Conservation (phyloP, 2,329 filamentous ascomycete genomes). For the Trichoderma semiorbis region DNA sequence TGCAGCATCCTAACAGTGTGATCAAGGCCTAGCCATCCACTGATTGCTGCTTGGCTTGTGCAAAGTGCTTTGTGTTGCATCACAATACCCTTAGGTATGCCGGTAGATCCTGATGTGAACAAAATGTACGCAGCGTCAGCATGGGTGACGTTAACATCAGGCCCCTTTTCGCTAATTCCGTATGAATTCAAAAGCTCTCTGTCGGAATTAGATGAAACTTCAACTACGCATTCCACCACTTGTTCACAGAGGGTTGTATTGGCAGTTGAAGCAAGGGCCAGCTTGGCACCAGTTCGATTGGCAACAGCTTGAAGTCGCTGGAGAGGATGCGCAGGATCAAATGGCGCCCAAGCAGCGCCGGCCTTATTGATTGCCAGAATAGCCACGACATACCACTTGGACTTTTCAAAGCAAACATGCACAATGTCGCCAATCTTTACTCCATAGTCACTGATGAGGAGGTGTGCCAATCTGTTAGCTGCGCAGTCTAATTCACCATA, state of each 20-base stretch:
- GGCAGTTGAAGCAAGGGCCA: slow-evolving; percentile 4
- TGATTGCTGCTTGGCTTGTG: neutral
- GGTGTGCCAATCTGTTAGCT: slow-evolving; percentile 17
- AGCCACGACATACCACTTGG: slow-evolving; percentile 19
- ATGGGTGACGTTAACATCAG: neutral
- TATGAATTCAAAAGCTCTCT: neutral
- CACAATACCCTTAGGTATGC: slow-evolving; percentile 5
- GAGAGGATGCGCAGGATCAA: slow-evolving; percentile 18
- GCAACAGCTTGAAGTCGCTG: slow-evolving; percentile 2
- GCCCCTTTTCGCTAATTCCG: neutral
- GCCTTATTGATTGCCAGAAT: slow-evolving; percentile 17
- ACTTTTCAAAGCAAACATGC: slow-evolving; percentile 21
- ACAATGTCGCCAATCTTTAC: slow-evolving; percentile 9
- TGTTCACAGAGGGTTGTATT: neutral
- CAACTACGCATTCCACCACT: neutral
- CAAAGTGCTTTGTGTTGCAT: slow-evolving; percentile 11
- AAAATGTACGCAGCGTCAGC: neutral
- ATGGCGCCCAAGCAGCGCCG: slow-evolving; percentile 18
- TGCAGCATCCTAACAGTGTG: neutral
- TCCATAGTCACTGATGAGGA: slow-evolving; percentile 1
- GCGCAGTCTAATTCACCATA: slow-evolving; percentile 20
- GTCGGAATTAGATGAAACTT: neutral
- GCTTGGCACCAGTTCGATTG: neutral
- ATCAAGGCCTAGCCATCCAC: neutral
- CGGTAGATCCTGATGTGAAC: slow-evolving; percentile 15